Conservation (phyloP, 768 basidiomycete species). For the Pleurotus djamor region DNA sequence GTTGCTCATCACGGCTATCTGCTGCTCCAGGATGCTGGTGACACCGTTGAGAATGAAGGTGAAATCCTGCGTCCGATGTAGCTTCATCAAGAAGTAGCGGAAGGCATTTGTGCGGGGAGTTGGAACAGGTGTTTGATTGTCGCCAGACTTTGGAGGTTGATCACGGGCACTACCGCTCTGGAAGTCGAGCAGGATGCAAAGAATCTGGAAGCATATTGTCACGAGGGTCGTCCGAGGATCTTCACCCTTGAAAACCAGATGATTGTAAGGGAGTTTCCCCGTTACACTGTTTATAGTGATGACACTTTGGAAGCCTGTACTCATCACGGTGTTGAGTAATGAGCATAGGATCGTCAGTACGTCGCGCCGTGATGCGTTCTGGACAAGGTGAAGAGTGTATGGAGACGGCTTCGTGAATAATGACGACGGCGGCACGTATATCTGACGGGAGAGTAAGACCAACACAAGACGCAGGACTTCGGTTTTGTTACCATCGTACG, state of each 20-base stretch:
- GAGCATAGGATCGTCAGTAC: conserved; percentile 94
- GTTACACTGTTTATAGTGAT: conserved; percentile 67
- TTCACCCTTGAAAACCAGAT: conserved; percentile 88
- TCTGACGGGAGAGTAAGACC: conserved; percentile 86
- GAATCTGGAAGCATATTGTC: conserved; percentile 70
- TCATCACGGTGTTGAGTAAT: conserved; percentile 86
- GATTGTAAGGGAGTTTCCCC: conserved; percentile 84
- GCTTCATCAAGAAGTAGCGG: conserved; percentile 86
- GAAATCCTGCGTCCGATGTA: conserved; percentile 94
- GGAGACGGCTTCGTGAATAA: conserved; percentile 73
- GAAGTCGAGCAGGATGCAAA: conserved; percentile 77
- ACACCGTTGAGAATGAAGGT: conserved; percentile 80
- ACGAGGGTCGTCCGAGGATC: conserved; percentile 74
- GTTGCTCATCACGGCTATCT: conserved; percentile 70
- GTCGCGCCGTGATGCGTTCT: conserved; percentile 72
- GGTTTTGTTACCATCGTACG: conserved; percentile 76
- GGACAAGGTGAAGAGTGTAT: conserved; percentile 77
- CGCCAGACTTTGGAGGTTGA: conserved; percentile 33
- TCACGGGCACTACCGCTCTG: conserved; percentile 77
- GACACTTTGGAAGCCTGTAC: conserved; percentile 49
- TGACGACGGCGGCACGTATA: conserved; percentile 73
- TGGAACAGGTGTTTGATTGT: conserved; percentile 43
- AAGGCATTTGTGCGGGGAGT: conserved; percentile 82
- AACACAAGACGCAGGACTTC: conserved; percentile 90
- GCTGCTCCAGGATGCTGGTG: conserved; percentile 64